Evolutionary conservation across 2,329 filamentous ascomycete genomes (phyloP), one percentile per base, ranked within the genome.

Genomic region (Venturia aucupariae): DNA sequence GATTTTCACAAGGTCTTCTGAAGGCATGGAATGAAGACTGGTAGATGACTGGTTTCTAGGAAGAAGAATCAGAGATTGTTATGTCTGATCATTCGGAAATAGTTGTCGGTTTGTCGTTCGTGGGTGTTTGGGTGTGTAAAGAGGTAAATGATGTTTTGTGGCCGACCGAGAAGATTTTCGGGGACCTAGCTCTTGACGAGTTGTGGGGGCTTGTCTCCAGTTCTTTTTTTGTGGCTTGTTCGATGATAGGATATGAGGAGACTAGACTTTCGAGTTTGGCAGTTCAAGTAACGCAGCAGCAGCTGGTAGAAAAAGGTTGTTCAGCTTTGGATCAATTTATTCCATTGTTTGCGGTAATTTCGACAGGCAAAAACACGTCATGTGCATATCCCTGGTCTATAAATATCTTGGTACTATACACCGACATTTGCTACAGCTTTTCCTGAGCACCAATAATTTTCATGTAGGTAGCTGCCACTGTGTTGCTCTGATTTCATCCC

Each of bases 1-100:
- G 80, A 92, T 92, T 79, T 90, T 88, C 73, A 94, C 84, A 72
- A 92, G 85, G 78, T 92, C 89, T 79, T 86, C 88, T 76, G 84
- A 86, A 87, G 85, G 91, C 90, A 94, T 94, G 86, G 84, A 89
- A 65, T 38, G 59, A 24, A n/a, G 27, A 27, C 27, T 62, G 24
- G 60, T 32, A 24, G 19, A 46, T 2, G 17, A 32, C 30, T 51
- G 60, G 42, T 51, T 42, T 38, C 32, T 30, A 22, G 11, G 41
- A 62, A 32, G 22, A 62, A 51, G 19, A 15, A 54, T 48, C 42
- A 62, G 24, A 19, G 22, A 38, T 48, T 32, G 17, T 8, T 30
- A 35, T 42, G 32, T 48, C 60, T 51, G 30, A 62, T 62, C 60
- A 62, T 62, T 62, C 60, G 60, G 41, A 42, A 42, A 15, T 4